phyloP scores from a whole-genome alignment of 1,284 basidiomycete genomes.

The Cryptococcus sp. region DNA sequence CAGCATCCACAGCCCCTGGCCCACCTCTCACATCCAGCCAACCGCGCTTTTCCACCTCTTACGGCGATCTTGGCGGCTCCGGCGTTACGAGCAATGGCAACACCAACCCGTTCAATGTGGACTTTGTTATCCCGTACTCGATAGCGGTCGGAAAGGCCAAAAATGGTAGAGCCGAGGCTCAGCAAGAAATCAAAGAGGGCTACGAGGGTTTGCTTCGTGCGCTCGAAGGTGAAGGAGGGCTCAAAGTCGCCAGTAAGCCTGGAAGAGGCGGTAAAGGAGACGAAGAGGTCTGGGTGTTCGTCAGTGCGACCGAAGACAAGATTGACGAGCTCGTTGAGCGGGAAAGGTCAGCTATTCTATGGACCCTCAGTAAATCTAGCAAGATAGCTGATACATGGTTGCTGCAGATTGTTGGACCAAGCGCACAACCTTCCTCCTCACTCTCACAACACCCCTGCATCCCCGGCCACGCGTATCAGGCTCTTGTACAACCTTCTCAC shows the following conservation, averaged over 20 bases:
- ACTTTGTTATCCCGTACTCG: slow-evolving; percentile 48
- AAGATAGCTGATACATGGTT: neutral
- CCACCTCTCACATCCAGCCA: slow-evolving; percentile 2
- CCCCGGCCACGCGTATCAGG: slow-evolving; percentile 62
- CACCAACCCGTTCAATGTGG: slow-evolving; percentile 48
- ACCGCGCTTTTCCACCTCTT: neutral
- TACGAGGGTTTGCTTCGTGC: slow-evolving; percentile 41
- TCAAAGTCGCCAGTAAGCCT: slow-evolving; percentile 37
- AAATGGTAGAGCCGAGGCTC: slow-evolving; percentile 21
- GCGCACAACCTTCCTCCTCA: slow-evolving; percentile 61
- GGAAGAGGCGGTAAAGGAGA: slow-evolving; percentile 50
- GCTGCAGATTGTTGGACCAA: slow-evolving; percentile 30
- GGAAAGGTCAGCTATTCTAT: slow-evolving; percentile 65
- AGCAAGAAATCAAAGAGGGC: slow-evolving; percentile 35
- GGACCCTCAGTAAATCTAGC: neutral
- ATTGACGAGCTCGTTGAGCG: slow-evolving; percentile 68
- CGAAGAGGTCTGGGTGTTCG: slow-evolving; percentile 77
- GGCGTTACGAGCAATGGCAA: slow-evolving; percentile 15
- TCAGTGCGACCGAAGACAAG: slow-evolving; percentile 68
- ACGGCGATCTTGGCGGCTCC: slow-evolving; percentile 16
- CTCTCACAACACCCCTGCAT: slow-evolving; percentile 64
- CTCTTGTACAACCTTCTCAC: slow-evolving; percentile 76
- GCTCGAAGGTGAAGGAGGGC: slow-evolving; percentile 42
- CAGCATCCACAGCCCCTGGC: slow-evolving; percentile 39
- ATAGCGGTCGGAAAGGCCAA: slow-evolving; percentile 18